Evolutionary conservation across 2,329 filamentous ascomycete genomes (phyloP).

Genomic region (Blastomyces emzantsi): DNA sequence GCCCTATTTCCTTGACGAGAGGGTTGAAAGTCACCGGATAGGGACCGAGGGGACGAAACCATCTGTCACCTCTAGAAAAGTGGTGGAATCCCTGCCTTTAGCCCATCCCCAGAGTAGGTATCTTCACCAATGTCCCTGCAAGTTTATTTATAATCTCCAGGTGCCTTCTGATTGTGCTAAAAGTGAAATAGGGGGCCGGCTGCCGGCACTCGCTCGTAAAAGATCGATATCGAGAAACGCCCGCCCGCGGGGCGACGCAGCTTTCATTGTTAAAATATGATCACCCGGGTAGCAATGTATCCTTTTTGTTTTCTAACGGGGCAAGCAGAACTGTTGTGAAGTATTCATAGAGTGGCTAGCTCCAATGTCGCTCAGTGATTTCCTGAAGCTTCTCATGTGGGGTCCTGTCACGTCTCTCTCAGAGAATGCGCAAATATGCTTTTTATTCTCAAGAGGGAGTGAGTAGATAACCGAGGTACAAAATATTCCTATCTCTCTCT

Average conservation of each 20-base stretch:
- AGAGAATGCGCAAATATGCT: no score
- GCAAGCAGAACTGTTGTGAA: neutral
- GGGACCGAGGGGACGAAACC: neutral
- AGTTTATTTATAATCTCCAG: neutral
- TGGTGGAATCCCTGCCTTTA: neutral
- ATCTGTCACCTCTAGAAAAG: neutral
- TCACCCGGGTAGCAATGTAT: neutral
- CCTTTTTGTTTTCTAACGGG: neutral
- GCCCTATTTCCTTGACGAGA: no score
- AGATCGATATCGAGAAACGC: neutral
- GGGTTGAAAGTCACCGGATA: no score
- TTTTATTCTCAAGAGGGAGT: no score
- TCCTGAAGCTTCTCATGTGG: no score
- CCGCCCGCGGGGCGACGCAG: neutral
- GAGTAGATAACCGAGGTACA: no score
- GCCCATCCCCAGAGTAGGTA: neutral
- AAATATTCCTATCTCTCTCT: no score
- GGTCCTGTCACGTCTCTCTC: no score
- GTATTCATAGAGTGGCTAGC: neutral
- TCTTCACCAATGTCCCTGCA: neutral
- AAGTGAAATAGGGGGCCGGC: neutral
- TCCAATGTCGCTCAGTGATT: neutral
- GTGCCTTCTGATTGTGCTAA: neutral
- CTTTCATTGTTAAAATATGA: neutral
- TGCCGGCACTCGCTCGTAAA: neutral